A percentile compares a stretch with the other conserved stretches of the same genome.
phyloP scores from a whole-genome alignment of 371 early-diverging fungal genomes.

The Chytridium lagenaria region DNA sequence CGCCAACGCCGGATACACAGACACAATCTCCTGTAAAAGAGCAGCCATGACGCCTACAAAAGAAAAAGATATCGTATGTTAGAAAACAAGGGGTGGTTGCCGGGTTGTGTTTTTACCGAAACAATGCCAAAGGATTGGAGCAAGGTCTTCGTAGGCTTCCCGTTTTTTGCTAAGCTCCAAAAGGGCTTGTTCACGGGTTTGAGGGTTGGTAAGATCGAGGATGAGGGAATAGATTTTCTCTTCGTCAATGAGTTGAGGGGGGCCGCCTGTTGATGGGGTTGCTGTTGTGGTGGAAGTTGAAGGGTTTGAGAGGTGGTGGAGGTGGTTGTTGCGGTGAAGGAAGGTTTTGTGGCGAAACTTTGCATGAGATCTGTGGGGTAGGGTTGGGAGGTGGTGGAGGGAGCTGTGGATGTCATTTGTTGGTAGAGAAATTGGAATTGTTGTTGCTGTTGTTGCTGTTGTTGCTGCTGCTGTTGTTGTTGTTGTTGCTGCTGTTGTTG shows the following conservation, averaged over 20 bases:
- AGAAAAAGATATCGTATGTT: neutral
- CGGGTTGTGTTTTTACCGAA: slow-evolving; percentile 87
- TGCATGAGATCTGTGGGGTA: neutral
- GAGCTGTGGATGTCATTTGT: neutral
- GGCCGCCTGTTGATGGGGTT: neutral
- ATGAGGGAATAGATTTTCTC: slow-evolving; percentile 89
- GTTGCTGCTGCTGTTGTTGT: slow-evolving; percentile 23
- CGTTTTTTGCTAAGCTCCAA: slow-evolving; percentile 91
- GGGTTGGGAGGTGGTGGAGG: too few relatives aligned
- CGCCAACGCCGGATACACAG: slow-evolving; percentile 88
- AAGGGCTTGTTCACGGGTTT: slow-evolving; percentile 84
- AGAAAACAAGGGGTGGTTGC: too few relatives aligned
- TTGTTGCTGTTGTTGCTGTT: slow-evolving; percentile 20
- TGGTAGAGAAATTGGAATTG: slow-evolving; percentile 17
- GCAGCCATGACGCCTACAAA: slow-evolving; percentile 89
- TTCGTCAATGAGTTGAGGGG: slow-evolving; percentile 52
- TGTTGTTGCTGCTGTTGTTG: slow-evolving; percentile 22
- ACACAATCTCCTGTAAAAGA: slow-evolving; percentile 92
- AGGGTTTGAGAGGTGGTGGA: neutral
- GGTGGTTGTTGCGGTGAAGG: neutral
- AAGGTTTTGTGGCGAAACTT: neutral
- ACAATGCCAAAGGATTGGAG: slow-evolving; percentile 95
- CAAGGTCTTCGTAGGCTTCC: slow-evolving; percentile 93
- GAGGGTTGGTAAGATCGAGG: slow-evolving; percentile 80
- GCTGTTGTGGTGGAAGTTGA: neutral